phyloP scores from a whole-genome alignment of 495 filamentous ascomycete genomes.

The Jackrogersella multiformis region DNA sequence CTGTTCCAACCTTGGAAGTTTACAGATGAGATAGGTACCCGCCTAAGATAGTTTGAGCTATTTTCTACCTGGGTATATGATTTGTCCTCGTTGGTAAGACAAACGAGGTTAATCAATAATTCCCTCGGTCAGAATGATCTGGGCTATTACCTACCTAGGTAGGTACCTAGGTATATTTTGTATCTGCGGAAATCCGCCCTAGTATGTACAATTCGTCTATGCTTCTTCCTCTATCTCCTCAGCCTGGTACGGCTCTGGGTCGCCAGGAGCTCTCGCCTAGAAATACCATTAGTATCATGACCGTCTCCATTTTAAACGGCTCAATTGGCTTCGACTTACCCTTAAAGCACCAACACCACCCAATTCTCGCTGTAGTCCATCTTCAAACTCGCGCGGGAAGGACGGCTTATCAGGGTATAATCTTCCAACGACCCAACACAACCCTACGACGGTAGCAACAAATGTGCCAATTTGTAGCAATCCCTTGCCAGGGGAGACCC shows the following conservation, averaged over 20 bases:
- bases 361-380: slow-evolving; percentile 84
- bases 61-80: not conserved
- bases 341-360: slow-evolving; percentile 69
- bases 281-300: slow-evolving; percentile 10
- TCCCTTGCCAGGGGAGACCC: slow-evolving; percentile 76
- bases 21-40: slow-evolving; percentile 18
- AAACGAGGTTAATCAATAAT: not conserved
- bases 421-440: slow-evolving; percentile 74
- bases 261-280: slow-evolving; percentile 55
- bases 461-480: slow-evolving; percentile 78
- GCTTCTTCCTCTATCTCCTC: slow-evolving; percentile 35
- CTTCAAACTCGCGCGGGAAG: slow-evolving; percentile 80
- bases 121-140: not conserved
- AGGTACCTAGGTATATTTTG: too few relatives aligned
- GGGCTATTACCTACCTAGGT: too few relatives aligned
- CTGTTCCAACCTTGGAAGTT: not conserved
- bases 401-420: slow-evolving; percentile 87
- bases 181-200: not conserved
- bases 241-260: slow-evolving; percentile 53
- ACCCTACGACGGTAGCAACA: slow-evolving; percentile 70
- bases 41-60: not conserved
- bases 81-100: not conserved
- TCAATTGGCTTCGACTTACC: slow-evolving; percentile 51
- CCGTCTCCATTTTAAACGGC: not conserved
- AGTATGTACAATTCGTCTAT: slow-evolving; percentile 17